phyloP scores from a whole-genome alignment of 1,139 yeast species.

The Sugiyamaella grinbergsii region DNA sequence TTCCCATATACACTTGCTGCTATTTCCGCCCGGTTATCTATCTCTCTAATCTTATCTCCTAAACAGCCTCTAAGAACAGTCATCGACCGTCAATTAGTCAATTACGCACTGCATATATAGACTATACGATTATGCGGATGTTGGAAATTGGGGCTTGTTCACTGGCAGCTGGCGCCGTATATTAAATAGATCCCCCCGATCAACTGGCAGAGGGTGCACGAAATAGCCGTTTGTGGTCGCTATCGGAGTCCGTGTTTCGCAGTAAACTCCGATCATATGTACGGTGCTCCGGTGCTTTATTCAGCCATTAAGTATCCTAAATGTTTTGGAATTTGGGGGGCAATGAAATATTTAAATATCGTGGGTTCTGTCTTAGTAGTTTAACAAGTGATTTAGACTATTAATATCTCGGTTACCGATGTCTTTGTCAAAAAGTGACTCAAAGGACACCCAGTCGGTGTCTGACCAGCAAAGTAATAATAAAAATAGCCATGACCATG shows the following conservation, averaged over 20 bases:
- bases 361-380: neutral
- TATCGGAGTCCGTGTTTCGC: conserved; percentile 16
- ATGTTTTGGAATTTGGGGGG: too few relatives aligned
- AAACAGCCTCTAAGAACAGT: too few relatives aligned
- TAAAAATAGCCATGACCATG: neutral
- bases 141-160: neutral
- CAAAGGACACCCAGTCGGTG: neutral
- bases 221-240: conserved; percentile 1
- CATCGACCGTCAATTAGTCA: too few relatives aligned
- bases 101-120: too few relatives aligned
- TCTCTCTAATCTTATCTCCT: too few relatives aligned
- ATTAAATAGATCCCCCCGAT: neutral
- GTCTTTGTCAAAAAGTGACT: neutral
- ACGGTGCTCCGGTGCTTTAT: neutral
- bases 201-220: neutral
- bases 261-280: neutral
- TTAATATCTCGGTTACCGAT: neutral
- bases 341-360: neutral
- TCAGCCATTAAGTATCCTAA: too few relatives aligned
- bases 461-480: neutral
- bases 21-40: too few relatives aligned
- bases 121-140: neutral
- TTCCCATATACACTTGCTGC: too few relatives aligned
- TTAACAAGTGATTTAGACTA: neutral
- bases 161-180: conserved; percentile 6